Base-by-base conservation (phyloP, 495 filamentous ascomycete species). In the Penicillium chermesinum region DNA sequence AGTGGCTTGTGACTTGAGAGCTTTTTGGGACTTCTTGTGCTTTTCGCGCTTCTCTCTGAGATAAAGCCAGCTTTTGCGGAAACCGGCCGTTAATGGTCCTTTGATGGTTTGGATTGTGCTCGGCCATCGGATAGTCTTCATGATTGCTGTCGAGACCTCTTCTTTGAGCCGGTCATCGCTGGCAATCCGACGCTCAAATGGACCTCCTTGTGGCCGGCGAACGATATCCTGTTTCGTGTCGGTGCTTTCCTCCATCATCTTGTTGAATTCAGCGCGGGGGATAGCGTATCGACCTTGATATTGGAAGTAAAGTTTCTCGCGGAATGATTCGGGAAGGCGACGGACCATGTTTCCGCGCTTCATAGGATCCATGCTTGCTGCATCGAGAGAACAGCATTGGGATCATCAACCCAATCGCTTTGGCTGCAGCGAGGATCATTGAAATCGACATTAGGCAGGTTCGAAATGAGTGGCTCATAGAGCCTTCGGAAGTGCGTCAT, bases 291-390 rank as follows among this genome's bases (percentile, higher is more conserved):
- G 91, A 53, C 84, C 77, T 65, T 96, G 93, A 57, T 95, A 97
- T 55, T 88, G 82, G 66, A 93, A 94, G 68, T 97, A 98, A 2
- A 98, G 65, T 53, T 88, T 90, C 39, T 87, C 76, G 12, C 93
- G 79, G 77, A 98, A 97, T 1, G 83, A 72, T 47, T 87, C 89
- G 0, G 93, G 94, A 10, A 98, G 72, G 18, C 93, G 84, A 9
- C 94, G 82, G 7, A 98, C 91, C 87, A 97, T 97, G 62, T 98
- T 97, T 16, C 87, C 90, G 36, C 93, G 81, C 58, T 84, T 88
- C 37, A 87, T 65, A 0, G 89, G 89, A 54, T 95, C 87, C 87
- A 95, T 91, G 61, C 91, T 62, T 98, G 93, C 19, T 64, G 73
- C 35, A 98, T 70, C 16, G 69, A 74, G 19, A 81, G 63, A 50